Conservation (phyloP, 164 flowering plant species). For the Pachysandra terminalis region DNA sequence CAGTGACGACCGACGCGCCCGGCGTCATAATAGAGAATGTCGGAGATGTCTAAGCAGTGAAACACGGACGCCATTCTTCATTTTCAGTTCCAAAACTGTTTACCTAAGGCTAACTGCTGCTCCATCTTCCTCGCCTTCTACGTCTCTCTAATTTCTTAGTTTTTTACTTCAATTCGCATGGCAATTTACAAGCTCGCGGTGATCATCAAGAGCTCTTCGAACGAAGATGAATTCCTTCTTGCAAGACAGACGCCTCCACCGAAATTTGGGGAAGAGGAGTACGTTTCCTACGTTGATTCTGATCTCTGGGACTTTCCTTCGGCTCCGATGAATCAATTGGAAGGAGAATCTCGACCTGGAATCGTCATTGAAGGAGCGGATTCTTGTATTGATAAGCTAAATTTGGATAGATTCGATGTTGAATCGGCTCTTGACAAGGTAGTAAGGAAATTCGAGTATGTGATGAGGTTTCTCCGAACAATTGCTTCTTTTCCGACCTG, state of each 20-base stretch:
- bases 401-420: constrained; percentile 49
- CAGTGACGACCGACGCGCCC: too few species aligned
- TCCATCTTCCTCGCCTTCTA: too few species aligned
- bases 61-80: too few species aligned
- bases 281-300: constrained; percentile 72
- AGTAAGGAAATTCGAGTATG: neutral
- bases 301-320: constrained; percentile 93
- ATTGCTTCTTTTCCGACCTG: too few species aligned
- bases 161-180: constrained; percentile 21
- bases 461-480: neutral
- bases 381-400: constrained; percentile 26
- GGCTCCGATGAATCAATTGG: constrained; percentile 29
- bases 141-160: neutral
- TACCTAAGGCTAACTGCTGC: too few species aligned
- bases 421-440: constrained; percentile 57
- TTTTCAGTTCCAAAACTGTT: too few species aligned
- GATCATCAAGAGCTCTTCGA: constrained; percentile 43
- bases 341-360: constrained; percentile 13
- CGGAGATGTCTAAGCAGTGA: too few species aligned
- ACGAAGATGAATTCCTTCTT: constrained; percentile 52
- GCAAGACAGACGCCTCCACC: constrained; percentile 61
- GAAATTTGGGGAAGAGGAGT: constrained; percentile 58
- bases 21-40: too few species aligned
- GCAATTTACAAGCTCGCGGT: constrained; percentile 51
- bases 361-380: constrained; percentile 35